Percentiles rank a stretch among this genome's conserved stretches.
These are phyloP conservation scores for Letharia columbiana DNA, from an alignment of 495 filamentous ascomycete species.

Conservation along the genomic window DNA sequence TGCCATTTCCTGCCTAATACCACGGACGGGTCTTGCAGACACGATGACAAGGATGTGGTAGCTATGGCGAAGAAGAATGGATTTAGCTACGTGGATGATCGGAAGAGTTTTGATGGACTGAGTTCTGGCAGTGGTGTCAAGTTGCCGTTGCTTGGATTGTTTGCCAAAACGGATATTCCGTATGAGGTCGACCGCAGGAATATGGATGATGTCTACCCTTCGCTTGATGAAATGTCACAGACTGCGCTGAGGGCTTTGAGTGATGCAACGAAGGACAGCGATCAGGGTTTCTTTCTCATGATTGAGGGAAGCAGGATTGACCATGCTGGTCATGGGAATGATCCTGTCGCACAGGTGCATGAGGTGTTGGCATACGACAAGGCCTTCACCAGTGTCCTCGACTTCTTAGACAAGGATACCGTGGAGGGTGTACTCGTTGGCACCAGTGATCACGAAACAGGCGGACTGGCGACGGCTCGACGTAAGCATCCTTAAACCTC, in stretches of 20 bases:
- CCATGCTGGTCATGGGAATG: constrained; percentile 90
- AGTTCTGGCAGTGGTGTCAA: constrained; percentile 58
- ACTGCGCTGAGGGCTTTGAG: constrained; percentile 71
- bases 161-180: constrained; percentile 76
- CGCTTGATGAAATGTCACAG: constrained; percentile 82
- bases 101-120: constrained; percentile 69
- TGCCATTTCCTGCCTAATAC: constrained; percentile 87
- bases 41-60: constrained; percentile 61
- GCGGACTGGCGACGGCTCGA: constrained; percentile 70
- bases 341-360: constrained; percentile 89
- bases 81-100: constrained; percentile 66
- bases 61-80: constrained; percentile 62
- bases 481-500: constrained; percentile 41
- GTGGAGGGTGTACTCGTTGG: constrained; percentile 72
- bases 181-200: constrained; percentile 83
- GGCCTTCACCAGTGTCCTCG: constrained; percentile 69
- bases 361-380: constrained; percentile 91
- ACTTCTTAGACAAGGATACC: constrained; percentile 68
- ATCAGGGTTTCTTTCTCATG: constrained; percentile 97
- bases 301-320: constrained; percentile 95
- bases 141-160: constrained; percentile 80
- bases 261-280: constrained; percentile 73
- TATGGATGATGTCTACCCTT: constrained; percentile 73
- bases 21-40: constrained; percentile 66
- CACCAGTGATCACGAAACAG: constrained; percentile 94